Base-by-base conservation (phyloP, 148 eudicot species). In the Talinum fruticosum region DNA sequence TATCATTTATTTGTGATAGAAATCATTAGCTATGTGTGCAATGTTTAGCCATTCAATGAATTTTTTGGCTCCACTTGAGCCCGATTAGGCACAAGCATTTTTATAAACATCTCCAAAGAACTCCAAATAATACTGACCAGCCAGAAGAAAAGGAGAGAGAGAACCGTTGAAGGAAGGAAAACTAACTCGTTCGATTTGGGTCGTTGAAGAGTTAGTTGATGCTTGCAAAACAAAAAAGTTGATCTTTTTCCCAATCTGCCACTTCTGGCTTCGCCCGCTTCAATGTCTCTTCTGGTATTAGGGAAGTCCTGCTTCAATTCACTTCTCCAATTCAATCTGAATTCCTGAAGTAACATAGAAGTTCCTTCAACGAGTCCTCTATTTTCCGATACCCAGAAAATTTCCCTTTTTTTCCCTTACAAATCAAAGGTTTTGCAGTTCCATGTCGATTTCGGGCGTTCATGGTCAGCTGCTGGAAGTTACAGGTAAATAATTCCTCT, bases 401-500 rank as follows among this genome's bases (percentile, higher is more conserved):
- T 33, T 26, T 26, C 15, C 32, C 33, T 28, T 28, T 19, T 69
- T 68, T 16, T 36, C 10, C 49, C 72, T 23, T 36, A 23, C 6
- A 66, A 66, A 10, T 7, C 33, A 28, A 71, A 77, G 28, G 51
- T 78, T 82, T 57, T 65, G 49, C 67, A 67, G 51, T 74, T 57
- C 82, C 78, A 91, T 89, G 91, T 85, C 97, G 83, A 80, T 81
- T 75, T 75, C 87, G 35, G 88, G 91, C 77, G 85, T 93, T 49
- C 98, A 93, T 19, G 97, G 94, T 61, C 91, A 85, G 72, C 83
- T 89, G 35, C 91, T 91, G 15, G 91, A 93, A 82, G 87, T 91
- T 69, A 91, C 97, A 30, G 97, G 97, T 91, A 77, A 67, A 51
- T 18, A 32, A 29, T 49, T 33, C 2, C n/a, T n/a, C n/a, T n/a